Conservation (phyloP, 129 eudicot species). For the Tagetes erecta region DNA sequence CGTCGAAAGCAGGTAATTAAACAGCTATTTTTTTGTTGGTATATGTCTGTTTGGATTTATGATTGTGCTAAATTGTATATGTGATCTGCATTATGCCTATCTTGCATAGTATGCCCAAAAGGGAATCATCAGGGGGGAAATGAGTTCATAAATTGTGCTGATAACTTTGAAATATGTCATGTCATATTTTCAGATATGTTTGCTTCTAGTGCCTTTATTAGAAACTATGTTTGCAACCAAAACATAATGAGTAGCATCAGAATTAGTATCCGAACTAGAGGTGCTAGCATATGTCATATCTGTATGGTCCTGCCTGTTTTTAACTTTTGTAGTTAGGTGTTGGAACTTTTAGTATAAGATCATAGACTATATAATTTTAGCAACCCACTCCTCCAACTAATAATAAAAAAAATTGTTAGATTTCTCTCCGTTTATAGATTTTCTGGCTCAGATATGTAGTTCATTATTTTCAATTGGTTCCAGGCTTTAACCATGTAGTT, state of each 20-base stretch:
- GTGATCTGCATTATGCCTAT: constrained; percentile 1
- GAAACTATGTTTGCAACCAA: constrained; percentile 3
- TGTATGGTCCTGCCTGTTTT: background rate
- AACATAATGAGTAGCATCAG: background rate
- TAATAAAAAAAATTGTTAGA: background rate
- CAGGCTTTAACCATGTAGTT: constrained; percentile 8
- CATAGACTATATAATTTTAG: background rate
- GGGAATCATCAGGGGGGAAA: background rate
- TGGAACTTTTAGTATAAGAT: constrained; percentile 4
- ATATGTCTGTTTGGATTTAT: background rate
- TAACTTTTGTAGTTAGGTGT: background rate
- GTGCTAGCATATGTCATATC: background rate
- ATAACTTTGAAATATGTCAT: background rate
- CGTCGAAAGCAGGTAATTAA: constrained; percentile 71
- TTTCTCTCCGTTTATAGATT: background rate
- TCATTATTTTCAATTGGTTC: background rate
- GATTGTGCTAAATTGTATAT: background rate
- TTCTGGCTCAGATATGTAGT: constrained; percentile 1
- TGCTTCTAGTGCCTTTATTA: background rate
- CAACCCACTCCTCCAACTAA: too few relatives aligned
- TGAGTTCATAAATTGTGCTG: background rate
- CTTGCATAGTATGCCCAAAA: constrained; percentile 8
- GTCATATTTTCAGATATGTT: background rate
- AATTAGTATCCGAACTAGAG: background rate
- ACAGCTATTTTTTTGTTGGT: background rate